Evolutionary conservation across 306 rosid genomes (phyloP), one percentile per base, ranked within the genome.

Genomic region (Glycine latifolia): DNA sequence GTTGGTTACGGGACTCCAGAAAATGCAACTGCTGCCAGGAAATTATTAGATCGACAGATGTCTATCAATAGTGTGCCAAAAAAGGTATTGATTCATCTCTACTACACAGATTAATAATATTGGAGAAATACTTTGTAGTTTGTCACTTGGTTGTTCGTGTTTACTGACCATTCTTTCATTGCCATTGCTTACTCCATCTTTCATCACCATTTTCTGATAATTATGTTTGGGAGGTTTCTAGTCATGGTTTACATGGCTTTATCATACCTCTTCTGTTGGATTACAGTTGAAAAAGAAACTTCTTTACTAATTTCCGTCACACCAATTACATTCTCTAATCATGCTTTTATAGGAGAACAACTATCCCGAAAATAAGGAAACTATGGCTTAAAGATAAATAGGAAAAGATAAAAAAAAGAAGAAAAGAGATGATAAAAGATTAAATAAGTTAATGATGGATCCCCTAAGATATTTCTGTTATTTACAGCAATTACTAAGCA

Each of bases 1-100:
- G 99, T 96, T 55, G 91, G 99, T 86, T 96, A 96, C 75, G 99
- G 99, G 73, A 96, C 98, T 71, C 99, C 97, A 15, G 99, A 96
- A 86, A 96, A 73, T 87, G 99, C 98, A 86, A 94, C 99, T 81
- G 99, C 99, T 47, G 99, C 99, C 49, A 88, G 98, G 83, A 96
- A 96, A 81, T 90, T 96, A 75, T 89, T 96, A 85, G 99, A 96
- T 81, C 88, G 99, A 58, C 99, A 96, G 84, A 96, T 96, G 98
- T 96, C 99, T 55, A 92, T 96, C 70, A 94, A 92, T 78, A 96
- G 99, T 71, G 97, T 96, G 58, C 97, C 99, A 41, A 96, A 96
- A 79, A 96, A 96, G 99, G 99, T 96, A 75, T 50, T 12, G 8
- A 16, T 74, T 84, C 70, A 54, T 84, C 75, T 81, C n/a, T 75